Evolutionary conservation across 257 asterid genomes (phyloP).

Genomic region (Solanum chilense): DNA sequence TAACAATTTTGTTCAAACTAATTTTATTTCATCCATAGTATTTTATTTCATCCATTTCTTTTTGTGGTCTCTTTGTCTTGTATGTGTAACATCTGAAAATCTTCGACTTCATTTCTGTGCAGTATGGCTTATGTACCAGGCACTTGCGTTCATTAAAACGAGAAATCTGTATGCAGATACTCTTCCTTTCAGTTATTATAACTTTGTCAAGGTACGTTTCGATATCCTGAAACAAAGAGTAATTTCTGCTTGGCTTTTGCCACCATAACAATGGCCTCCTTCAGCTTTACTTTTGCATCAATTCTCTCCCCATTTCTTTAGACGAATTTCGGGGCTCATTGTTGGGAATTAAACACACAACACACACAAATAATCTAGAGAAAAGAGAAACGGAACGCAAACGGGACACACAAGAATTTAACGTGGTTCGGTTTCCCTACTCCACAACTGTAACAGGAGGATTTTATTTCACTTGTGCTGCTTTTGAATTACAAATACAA

Average conservation of each 20-base stretch:
- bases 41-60: background rate
- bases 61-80: background rate
- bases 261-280: background rate
- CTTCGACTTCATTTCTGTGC: background rate
- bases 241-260: background rate
- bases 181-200: constrained; percentile 60
- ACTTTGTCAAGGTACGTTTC: constrained; percentile 39
- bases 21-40: background rate
- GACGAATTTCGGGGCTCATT: background rate
- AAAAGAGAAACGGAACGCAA: too few species aligned
- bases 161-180: constrained; percentile 51
- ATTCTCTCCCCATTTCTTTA: background rate
- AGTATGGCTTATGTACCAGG: constrained; percentile 96
- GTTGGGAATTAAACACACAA: too few species aligned
- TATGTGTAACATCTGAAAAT: background rate
- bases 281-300: background rate
- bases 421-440: too few species aligned
- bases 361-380: too few species aligned
- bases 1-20: background rate
- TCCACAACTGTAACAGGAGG: too few species aligned
- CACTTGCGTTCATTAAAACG: constrained; percentile 66
- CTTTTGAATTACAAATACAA: too few species aligned
- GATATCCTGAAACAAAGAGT: background rate
- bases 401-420: too few species aligned
- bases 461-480: too few species aligned